Conservation (phyloP, 768 basidiomycete species). For the Collybiopsis luxurians region DNA sequence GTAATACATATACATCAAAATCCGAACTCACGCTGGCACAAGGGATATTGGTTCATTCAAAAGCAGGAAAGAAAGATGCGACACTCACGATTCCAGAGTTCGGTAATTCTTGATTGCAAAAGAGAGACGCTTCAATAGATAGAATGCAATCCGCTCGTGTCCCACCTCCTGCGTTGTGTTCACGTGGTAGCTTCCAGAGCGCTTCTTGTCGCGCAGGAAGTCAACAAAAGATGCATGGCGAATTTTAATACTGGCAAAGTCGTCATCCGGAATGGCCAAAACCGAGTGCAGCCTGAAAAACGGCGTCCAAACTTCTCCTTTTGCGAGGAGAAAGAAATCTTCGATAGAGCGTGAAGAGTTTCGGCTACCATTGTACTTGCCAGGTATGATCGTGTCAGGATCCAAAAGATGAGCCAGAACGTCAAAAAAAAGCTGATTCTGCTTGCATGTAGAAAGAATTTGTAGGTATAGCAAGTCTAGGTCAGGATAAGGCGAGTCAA, state of each 20-base stretch:
- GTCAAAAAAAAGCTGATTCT: neutral
- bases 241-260: constrained; percentile 21
- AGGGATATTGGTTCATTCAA: no score
- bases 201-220: constrained; percentile 26
- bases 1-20: neutral
- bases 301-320: neutral
- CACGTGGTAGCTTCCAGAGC: constrained; percentile 28
- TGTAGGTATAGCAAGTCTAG: constrained; percentile 13
- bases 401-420: neutral
- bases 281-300: constrained; percentile 10
- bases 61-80: no score
- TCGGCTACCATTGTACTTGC: neutral
- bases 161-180: constrained; percentile 9
- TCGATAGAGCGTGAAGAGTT: neutral
- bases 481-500: constrained; percentile 1
- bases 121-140: neutral
- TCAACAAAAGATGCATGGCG: constrained; percentile 32
- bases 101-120: neutral
- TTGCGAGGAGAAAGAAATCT: constrained; percentile 3
- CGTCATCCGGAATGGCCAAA: constrained; percentile 7
- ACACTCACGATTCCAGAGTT: neutral
- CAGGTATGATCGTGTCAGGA: neutral
- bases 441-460: neutral
- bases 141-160: neutral
- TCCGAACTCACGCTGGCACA: neutral